These are phyloP conservation scores for Asterophora parasitica DNA, from an alignment of 768 basidiomycete species.

Conservation along the genomic window DNA sequence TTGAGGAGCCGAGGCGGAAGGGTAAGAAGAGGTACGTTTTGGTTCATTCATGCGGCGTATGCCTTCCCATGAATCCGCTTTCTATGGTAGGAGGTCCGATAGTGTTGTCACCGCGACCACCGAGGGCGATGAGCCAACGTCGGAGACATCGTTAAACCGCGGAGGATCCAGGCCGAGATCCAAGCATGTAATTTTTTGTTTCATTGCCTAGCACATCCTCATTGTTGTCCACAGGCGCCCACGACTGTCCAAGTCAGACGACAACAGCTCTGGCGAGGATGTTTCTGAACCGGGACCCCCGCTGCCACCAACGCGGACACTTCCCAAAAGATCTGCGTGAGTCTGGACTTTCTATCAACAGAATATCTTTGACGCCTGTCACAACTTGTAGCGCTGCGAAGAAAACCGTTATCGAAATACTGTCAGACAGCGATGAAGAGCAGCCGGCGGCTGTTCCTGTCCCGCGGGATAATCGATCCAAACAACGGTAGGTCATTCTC, in stretches of 20 bases:
- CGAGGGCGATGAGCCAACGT: constrained; percentile 28
- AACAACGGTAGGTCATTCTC: constrained; percentile 10
- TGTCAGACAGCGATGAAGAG: constrained; percentile 35
- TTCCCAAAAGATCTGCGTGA: constrained; percentile 60
- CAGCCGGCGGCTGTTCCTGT: constrained; percentile 14
- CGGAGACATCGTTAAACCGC: constrained; percentile 30
- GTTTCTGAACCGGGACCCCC: constrained; percentile 26
- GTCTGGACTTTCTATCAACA: constrained; percentile 18
- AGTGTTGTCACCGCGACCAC: constrained; percentile 48
- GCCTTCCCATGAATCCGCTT: not conserved
- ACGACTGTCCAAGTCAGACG: constrained; percentile 50
- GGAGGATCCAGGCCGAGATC: constrained; percentile 29
- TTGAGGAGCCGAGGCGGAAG: constrained; percentile 34
- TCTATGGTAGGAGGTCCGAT: constrained; percentile 45
- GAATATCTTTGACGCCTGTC: not conserved
- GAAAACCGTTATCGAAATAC: constrained; percentile 33
- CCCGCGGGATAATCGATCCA: constrained; percentile 13
- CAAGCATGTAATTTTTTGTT: constrained; percentile 31
- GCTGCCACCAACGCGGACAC: constrained; percentile 41
- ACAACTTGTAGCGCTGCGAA: constrained; percentile 31
- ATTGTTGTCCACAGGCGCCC: constrained; percentile 37
- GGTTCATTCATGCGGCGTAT: not conserved
- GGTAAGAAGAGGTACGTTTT: constrained; percentile 44
- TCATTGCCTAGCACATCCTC: not conserved
- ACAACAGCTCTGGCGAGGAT: constrained; percentile 36